A percentile compares a stretch with the other conserved stretches of the same genome.
Evolutionary conservation across 1,284 basidiomycete species (phyloP).

Genomic region (Ustilago tritici): DNA sequence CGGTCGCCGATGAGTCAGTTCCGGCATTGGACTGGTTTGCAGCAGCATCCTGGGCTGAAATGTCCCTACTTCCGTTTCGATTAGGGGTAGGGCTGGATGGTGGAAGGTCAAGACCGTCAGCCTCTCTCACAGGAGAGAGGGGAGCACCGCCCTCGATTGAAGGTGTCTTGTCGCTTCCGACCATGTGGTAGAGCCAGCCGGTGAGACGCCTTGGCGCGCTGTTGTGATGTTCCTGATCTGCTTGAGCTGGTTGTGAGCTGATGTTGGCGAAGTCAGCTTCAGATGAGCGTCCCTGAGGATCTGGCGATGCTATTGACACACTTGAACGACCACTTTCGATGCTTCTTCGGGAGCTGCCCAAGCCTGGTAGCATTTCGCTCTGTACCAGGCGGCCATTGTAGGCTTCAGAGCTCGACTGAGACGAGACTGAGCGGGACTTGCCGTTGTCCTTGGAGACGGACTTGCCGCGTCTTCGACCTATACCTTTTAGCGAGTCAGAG

Average conservation of each 20-base stretch:
- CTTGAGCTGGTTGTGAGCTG: constrained; percentile 1
- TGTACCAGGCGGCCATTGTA: constrained; percentile 17
- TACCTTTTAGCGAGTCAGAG: constrained; percentile 41
- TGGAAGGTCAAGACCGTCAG: constrained; percentile 19
- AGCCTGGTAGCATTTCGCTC: constrained; percentile 10
- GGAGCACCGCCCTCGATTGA: constrained; percentile 23
- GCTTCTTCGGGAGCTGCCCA: constrained; percentile 22
- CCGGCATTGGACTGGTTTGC: not conserved
- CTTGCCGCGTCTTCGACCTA: constrained; percentile 25
- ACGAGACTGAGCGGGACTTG: constrained; percentile 25
- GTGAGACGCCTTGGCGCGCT: constrained; percentile 52
- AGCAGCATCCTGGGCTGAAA: constrained; percentile 2
- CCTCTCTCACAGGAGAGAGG: constrained; percentile 39
- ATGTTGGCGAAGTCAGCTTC: constrained; percentile 10
- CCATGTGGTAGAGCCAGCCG: constrained; percentile 60
- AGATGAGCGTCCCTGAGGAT: constrained; percentile 22
- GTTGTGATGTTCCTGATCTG: constrained; percentile 9
- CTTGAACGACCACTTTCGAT: constrained; percentile 36
- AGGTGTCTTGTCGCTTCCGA: constrained; percentile 41
- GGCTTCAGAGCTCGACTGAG: constrained; percentile 30
- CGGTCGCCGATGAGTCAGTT: not conserved
- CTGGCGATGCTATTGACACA: constrained; percentile 17
- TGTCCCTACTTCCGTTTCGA: not conserved
- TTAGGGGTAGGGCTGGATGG: constrained; percentile 15
- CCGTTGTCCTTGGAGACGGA: constrained; percentile 24